Base-by-base conservation (phyloP, 1,284 basidiomycete genomes). In the Marasmius tenuissimus region DNA sequence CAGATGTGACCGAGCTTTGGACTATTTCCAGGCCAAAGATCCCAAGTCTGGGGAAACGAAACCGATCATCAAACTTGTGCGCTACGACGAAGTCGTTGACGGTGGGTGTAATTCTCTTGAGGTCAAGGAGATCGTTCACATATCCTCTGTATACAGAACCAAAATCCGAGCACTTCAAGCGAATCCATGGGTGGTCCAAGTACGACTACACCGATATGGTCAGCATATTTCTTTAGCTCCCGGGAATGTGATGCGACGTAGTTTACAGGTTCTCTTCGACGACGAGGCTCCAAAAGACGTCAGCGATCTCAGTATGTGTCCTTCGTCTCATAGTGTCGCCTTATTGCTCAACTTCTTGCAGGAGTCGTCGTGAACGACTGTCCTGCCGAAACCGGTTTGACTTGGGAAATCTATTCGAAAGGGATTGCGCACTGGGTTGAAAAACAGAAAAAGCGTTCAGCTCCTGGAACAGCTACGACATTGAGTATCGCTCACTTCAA, bases 401-500 rank as follows among this genome's bases (percentile, higher is more conserved):
- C 63, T 35, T 66, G 64, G 64, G 60, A 64, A 40, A 48, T n/a
- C 10, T 66, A 66, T 53, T 35, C 27, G 8, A 27, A 45, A 35
- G 60, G 63, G 20, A 59, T 66, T 37, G 63, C 57, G 34, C 20
- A 20, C 40, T 66, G 63, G 64, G 55, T 56, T 40, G 8, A 53
- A 53, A 52, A 10, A 34, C 18, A 53, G 35, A 27, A 35, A 4
- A n/a, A 16, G 14, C 5, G 35, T 14, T 7, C 27, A 20, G 33
- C 27, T 22, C 27, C 20, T 10, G 51, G 51, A 9, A 35, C 51
- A 5, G 40, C 54, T 4, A 51, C 49, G 16, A 38, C 57, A 20
- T 55, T 66, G n/a, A 52, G 40, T n/a, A 66, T 66, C 20, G 65
- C 61, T n/a, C 65, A 66, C 56, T 66, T 66, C 61, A 67, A 67